Base-by-base conservation (phyloP, 75 land plant genomes). In the Pinus tabuliformis region DNA sequence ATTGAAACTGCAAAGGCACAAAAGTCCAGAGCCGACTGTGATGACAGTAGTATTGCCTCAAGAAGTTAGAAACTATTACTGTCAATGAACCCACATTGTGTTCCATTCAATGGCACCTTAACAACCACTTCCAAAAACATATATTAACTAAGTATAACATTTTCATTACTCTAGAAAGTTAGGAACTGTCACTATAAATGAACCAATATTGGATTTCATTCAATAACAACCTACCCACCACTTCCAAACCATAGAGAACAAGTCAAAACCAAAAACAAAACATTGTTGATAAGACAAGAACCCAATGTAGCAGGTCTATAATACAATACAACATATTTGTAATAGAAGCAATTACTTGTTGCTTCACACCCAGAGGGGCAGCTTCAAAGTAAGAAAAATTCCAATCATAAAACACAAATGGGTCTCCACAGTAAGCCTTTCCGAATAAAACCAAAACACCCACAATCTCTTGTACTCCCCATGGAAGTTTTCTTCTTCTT, bases 331-430 rank as follows among this genome's bases (percentile, higher is more conserved):
- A 17, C 2, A 73, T 28, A 20, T 6, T 26, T 36, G 68, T 12
- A 24, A 30, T 24, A 72, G 26, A 36, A 24, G 16, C 39, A 12
- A 33, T 39, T 20, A 91, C 93, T 86, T 84, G 89, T 42, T 91
- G 93, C 13, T 82, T 83, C 22, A 91, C 89, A 22, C 93, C 93
- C 18, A 91, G 86, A 64, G 93, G 93, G 66, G 91, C 80, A 62
- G 77, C 84, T 16, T 79, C 82, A 72, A 88, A 84, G 81, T 85
- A 91, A 20, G 93, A 84, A 59, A 91, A 91, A 54, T 84, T 82
- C 82, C 91, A 89, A 42, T 86, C 77, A 24, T 59, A 82, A 77
- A 8, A 75, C 60, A 52, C 64, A 21, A 52, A 74, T 3, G 87
- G 91, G 76, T 91, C 93, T 13, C 16, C 82, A 28, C 79, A 80